Evolutionary conservation across 2,329 filamentous ascomycete genomes (phyloP), one percentile per base, ranked within the genome.

Genomic region (Cordyceps sp.): DNA sequence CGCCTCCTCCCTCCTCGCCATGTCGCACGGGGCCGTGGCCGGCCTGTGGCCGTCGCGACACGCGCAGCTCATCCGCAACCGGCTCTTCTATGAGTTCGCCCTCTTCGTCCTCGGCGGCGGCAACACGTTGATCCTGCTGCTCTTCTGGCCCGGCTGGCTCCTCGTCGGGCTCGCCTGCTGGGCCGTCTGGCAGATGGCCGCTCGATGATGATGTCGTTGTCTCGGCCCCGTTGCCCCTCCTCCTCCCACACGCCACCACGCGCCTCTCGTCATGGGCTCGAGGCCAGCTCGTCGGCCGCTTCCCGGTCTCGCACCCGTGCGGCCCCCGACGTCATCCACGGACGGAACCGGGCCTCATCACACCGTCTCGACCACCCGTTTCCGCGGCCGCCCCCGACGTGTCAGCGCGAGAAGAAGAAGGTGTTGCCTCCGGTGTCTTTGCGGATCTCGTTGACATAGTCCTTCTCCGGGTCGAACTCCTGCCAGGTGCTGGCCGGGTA

Each of bases 401-500:
- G 12, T 55, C 51, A 58, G 28, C 49, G 48, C 20, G 70, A 67
- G 51, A 85, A 88, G 64, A 98, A 98, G 54, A 94, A 94, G 0
- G 82, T 74, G 55, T 98, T 98, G 10, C 90, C 90, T 34, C 84
- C 77, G 10, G 70, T 69, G 57, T 98, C 90, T 46, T 84, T 80
- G 44, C 82, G 71, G 25, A 86, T 70, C 42, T 82, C 73, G 40
- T 64, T 68, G 47, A 73, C 69, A 58, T 93, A 93, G 45, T 94
- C 81, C 54, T 80, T 82, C 38, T 83, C 82, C 1, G 85, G 79
- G 42, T 93, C 86, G 52, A 93, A 98, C 39, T 93, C 81, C 45
- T 86, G 83, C 90, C 90, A 98, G 29, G 88, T 70, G 50, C 83
- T 96, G 15, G 88, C 88, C 0, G 90, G 90, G 52, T 88, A 98